Percentiles rank a stretch among this genome's conserved stretches.
Conservation (phyloP, 2,329 filamentous ascomycete genomes). For the Paecilomyces niveus region DNA sequence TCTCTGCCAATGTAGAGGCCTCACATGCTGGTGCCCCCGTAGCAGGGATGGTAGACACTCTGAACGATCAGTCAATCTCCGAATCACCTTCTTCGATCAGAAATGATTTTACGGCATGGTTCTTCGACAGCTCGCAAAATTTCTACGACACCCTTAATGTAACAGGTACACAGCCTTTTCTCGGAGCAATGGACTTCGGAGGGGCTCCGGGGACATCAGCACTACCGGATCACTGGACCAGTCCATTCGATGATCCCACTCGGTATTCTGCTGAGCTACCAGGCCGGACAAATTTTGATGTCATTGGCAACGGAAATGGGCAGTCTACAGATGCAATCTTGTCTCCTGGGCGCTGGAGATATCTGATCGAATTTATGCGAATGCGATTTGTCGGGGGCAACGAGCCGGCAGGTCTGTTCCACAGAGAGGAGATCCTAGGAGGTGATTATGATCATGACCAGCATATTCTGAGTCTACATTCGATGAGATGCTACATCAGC, state of each 20-base stretch:
- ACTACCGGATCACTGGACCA: not conserved
- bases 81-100: slow-evolving; percentile 83
- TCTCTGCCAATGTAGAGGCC: not conserved
- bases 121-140: slow-evolving; percentile 65
- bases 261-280: not conserved
- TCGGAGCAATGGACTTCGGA: not conserved
- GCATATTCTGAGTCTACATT: slow-evolving; percentile 70
- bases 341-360: not conserved
- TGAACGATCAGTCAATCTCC: slow-evolving; percentile 80
- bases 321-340: not conserved
- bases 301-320: not conserved
- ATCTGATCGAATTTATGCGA: not conserved
- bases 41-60: slow-evolving; percentile 56
- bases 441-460: slow-evolving; percentile 61
- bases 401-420: slow-evolving; percentile 63
- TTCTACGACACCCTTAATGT: slow-evolving; percentile 44
- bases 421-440: slow-evolving; percentile 69
- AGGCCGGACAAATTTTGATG: not conserved
- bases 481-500: slow-evolving; percentile 91
- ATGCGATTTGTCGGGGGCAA: slow-evolving; percentile 71
- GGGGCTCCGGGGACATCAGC: not conserved
- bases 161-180: slow-evolving; percentile 30
- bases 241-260: not conserved
- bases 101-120: slow-evolving; percentile 78
- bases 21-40: slow-evolving; percentile 29